Percentiles rank a stretch among this genome's conserved stretches.
Evolutionary conservation across 148 eudicot species (phyloP).

Genomic region (Nepenthes gracilis): DNA sequence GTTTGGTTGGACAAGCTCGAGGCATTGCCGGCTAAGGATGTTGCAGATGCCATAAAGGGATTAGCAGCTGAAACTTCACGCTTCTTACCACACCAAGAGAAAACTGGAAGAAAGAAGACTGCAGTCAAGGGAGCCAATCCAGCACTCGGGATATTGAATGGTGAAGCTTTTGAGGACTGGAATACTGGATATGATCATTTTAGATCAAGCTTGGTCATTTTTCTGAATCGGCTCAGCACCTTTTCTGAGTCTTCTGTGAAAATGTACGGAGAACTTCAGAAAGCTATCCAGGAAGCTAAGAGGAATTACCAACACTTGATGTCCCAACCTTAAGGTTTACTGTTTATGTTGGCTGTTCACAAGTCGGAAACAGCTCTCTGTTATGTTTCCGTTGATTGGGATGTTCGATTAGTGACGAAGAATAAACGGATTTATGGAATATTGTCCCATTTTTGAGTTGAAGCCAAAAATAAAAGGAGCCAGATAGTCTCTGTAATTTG

Average conservation of each 20-base stretch:
- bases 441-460: too few relatives aligned
- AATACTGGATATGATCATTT: slow-evolving; percentile 35
- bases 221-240: slow-evolving; percentile 37
- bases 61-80: slow-evolving; percentile 45
- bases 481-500: too few relatives aligned
- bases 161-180: slow-evolving; percentile 36
- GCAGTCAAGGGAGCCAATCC: slow-evolving; percentile 13
- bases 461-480: too few relatives aligned
- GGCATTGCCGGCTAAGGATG: slow-evolving; percentile 33
- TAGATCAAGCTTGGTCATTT: slow-evolving; percentile 32
- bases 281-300: slow-evolving; percentile 45
- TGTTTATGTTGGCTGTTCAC: background rate
- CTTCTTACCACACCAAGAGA: slow-evolving; percentile 70
- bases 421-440: too few relatives aligned
- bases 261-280: slow-evolving; percentile 53
- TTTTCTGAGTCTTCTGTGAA: slow-evolving; percentile 49
- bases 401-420: background rate
- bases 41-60: slow-evolving; percentile 39
- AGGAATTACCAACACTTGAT: slow-evolving; percentile 26
- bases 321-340: slow-evolving; percentile 22
- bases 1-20: slow-evolving; percentile 60
- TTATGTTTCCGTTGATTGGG: background rate
- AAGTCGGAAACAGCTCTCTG: background rate
- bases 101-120: slow-evolving; percentile 46
- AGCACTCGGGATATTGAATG: slow-evolving; percentile 18